Base-by-base conservation (phyloP, 78 protist species). In the Tieghemostelium lacteum region DNA sequence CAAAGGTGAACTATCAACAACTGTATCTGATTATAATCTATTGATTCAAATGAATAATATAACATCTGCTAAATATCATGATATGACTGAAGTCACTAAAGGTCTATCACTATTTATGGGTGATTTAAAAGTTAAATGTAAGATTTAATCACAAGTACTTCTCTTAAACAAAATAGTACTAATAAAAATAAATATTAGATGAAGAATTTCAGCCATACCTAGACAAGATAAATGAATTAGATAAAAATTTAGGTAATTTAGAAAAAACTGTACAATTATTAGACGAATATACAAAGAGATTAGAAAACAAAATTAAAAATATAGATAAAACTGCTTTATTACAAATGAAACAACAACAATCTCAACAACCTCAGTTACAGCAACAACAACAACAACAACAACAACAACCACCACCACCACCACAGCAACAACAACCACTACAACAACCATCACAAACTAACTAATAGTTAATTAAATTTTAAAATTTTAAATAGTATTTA, bases 221-320 rank as follows among this genome's bases (percentile, higher is more conserved):
- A 20, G 92, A 86, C n/a, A 86, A 86, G 69, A 86, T 86, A 28
- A 55, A 57, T 66, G 92, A 86, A 31, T 34, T 86, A 1, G 92
- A 86, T 60, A 75, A 67, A 52, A 86, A 75, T 86, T 75, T 86
- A 60, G 58, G 55, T 1, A 75, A 86, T 20, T 67, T 86, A 28
- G 92, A 86, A 52, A 86, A 86, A 73, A 86, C 92, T 24, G 92
- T 86, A 1, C 76, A 65, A 57, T 39, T 86, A 37, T 64, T 86
- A 37, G 92, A 86, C 22, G 92, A 86, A 65, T 86, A 86, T 31
- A 86, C 92, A 29, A 86, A 86, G 26, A 74, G 92, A 57, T 67
- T 86, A 14, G 92, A 75, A 42, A 37, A 34, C 50, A 83, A 83
- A 40, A 62, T 83, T 42, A 83, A 83, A 55, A 83, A 69, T 57